A percentile compares a stretch with the other conserved stretches of the same genome.
phyloP scores from a whole-genome alignment of 2,329 filamentous ascomycete species.

The Didymella pomorum region DNA sequence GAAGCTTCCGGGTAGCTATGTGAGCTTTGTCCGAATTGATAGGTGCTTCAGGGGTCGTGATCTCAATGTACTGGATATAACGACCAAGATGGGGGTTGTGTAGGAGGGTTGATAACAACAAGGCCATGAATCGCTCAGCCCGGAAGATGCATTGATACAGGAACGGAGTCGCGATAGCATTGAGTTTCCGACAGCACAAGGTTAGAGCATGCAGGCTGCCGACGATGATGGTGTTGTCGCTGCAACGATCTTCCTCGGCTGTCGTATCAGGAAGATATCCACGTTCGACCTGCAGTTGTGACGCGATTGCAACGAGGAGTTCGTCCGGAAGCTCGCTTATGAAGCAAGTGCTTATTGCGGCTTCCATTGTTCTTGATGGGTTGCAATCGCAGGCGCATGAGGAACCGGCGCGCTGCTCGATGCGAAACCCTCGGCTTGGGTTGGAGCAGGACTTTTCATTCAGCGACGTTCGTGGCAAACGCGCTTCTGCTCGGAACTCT shows the following conservation, averaged over 20 bases:
- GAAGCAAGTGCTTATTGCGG: background rate
- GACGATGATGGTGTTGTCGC: conserved; percentile 1
- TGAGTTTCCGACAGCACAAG: conserved; percentile 24
- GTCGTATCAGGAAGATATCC: conserved; percentile 15
- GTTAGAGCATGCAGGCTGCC: conserved; percentile 22
- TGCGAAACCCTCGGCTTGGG: background rate
- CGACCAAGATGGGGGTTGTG: background rate
- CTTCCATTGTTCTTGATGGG: background rate
- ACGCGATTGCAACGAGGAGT: conserved; percentile 29
- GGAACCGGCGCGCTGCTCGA: background rate
- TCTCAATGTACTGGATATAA: conserved; percentile 8
- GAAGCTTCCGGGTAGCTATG: too few species aligned
- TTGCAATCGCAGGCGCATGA: background rate
- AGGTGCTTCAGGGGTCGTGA: too few species aligned
- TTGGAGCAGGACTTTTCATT: background rate
- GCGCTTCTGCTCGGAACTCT: background rate
- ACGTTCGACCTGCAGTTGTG: conserved; percentile 22
- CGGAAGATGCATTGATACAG: conserved; percentile 30
- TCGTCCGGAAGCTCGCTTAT: conserved; percentile 28
- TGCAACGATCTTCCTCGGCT: conserved; percentile 1
- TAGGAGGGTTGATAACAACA: background rate
- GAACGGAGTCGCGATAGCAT: conserved; percentile 22
- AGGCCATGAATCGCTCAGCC: background rate
- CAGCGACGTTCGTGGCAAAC: background rate
- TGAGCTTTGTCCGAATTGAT: too few species aligned